A percentile compares a stretch with the other conserved stretches of the same genome.
phyloP scores from a whole-genome alignment of 2,329 filamentous ascomycete genomes.

The Paecilomyces sp. region DNA sequence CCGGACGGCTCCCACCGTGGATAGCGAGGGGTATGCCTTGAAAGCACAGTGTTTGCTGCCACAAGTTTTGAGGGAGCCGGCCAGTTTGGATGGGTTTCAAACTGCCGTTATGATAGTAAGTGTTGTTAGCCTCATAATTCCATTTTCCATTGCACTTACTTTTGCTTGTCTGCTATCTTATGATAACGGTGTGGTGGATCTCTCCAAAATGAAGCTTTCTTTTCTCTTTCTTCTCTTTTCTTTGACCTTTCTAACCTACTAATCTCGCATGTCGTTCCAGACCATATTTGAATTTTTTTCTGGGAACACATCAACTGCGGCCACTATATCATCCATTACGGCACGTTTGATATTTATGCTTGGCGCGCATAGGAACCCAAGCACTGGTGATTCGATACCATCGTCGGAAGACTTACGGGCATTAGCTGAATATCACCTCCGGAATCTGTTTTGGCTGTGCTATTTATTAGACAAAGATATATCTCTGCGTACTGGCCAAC shows the following conservation, averaged over 20 bases:
- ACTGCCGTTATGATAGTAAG: slow-evolving; percentile 44
- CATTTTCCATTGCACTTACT: not conserved
- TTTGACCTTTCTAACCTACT: no score
- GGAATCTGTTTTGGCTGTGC: slow-evolving; percentile 48
- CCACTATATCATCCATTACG: slow-evolving; percentile 39
- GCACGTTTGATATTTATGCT: slow-evolving; percentile 45
- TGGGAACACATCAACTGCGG: slow-evolving; percentile 41
- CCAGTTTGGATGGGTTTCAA: slow-evolving; percentile 39
- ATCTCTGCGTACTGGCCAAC: slow-evolving; percentile 46
- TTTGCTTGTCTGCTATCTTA: not conserved
- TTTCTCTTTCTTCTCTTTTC: no score
- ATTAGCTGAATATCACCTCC: slow-evolving; percentile 20
- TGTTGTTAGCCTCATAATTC: not conserved
- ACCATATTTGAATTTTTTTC: slow-evolving; percentile 38
- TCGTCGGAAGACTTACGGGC: slow-evolving; percentile 7
- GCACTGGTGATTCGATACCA: slow-evolving; percentile 17
- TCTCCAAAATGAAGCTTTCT: not conserved
- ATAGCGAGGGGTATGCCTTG: slow-evolving; percentile 35
- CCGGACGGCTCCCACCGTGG: slow-evolving; percentile 16
- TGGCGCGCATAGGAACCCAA: slow-evolving; percentile 35
- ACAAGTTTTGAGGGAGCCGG: slow-evolving; percentile 36
- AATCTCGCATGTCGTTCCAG: slow-evolving; percentile 14
- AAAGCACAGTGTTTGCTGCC: slow-evolving; percentile 39
- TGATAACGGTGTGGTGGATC: not conserved
- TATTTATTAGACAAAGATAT: slow-evolving; percentile 53